Percentiles rank a stretch among this genome's conserved stretches.
phyloP scores from a whole-genome alignment of 345 rosid species.

The Dimocarpus longan region DNA sequence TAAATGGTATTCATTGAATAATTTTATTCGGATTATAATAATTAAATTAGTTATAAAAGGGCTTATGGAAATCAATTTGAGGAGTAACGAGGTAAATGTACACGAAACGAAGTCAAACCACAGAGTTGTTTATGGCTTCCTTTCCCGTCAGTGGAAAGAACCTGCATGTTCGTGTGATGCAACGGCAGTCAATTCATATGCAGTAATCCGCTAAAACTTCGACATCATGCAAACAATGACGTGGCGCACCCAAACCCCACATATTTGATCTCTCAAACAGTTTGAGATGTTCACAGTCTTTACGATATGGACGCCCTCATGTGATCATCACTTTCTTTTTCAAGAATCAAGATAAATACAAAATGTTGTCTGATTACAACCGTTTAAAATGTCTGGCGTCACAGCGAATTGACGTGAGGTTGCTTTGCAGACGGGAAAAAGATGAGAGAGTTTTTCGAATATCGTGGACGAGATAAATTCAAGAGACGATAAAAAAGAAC shows the following conservation, averaged over 20 bases:
- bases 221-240: not conserved
- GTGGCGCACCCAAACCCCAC: not conserved
- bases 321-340: slow-evolving; percentile 3
- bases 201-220: no score
- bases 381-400: slow-evolving; percentile 47
- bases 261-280: not conserved
- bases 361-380: slow-evolving; percentile 35
- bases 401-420: slow-evolving; percentile 41
- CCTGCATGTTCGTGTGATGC: not conserved
- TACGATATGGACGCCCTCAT: slow-evolving; percentile 11
- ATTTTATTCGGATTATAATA: no score
- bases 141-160: not conserved
- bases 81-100: no score
- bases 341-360: slow-evolving; percentile 18
- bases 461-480: slow-evolving; percentile 11
- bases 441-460: not conserved
- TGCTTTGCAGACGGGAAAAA: slow-evolving; percentile 3
- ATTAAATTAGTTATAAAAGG: no score
- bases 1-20: no score
- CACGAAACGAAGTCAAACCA: no score
- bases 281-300: not conserved
- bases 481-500: not conserved
- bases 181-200: not conserved
- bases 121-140: no score
- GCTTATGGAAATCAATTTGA: no score